Evolutionary conservation across 108 stramenopile species (phyloP), one percentile per base, ranked within the genome.

Genomic region (Phaeodactylum tricornutum): DNA sequence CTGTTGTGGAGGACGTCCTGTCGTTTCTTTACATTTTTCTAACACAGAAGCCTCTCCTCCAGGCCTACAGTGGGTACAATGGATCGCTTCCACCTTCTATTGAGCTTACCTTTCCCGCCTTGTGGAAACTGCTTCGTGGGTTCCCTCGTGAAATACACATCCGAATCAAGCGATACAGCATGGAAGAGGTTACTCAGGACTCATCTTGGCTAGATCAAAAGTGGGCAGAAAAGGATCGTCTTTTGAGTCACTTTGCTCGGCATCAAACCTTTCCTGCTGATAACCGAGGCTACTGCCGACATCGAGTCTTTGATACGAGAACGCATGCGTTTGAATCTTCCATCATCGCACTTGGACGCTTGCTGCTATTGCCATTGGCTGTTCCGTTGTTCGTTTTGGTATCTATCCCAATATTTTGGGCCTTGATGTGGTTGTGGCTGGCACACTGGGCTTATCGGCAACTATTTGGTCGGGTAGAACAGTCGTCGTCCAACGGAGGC

Each of bases 181-280:
- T 86, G 60, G 84, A 78, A 47, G 84, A 86, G 69, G 84, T 81
- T 5, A 29, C 81, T 0, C 58, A 63, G 43, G 77, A 86, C 58
- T 29, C 78, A 15, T 49, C 64, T 12, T 86, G 84, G 84, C 47
- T 86, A 43, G 84, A 86, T 43, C 78, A 86, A 42, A 75, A 78
- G 46, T 86, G 84, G 84, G 64, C 66, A 11, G 77, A 79, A 40
- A 86, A 86, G 32, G 84, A 86, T 29, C 64, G 80, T 7, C 58
- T 81, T 20, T 59, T 86, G 14, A 35, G 51, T 17, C 65, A 81
- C 41, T 86, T 81, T 66, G 47, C 71, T 6, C 30, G 66, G 21
- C 70, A 75, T 41, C 34, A 59, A 6, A 31, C 39, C 23, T 81
- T 81, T 53, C 79, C 79, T 16, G 48, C 54, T 1, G 79, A 81